Base-by-base conservation (phyloP, 306 rosid genomes). In the Rubus parviflorus region DNA sequence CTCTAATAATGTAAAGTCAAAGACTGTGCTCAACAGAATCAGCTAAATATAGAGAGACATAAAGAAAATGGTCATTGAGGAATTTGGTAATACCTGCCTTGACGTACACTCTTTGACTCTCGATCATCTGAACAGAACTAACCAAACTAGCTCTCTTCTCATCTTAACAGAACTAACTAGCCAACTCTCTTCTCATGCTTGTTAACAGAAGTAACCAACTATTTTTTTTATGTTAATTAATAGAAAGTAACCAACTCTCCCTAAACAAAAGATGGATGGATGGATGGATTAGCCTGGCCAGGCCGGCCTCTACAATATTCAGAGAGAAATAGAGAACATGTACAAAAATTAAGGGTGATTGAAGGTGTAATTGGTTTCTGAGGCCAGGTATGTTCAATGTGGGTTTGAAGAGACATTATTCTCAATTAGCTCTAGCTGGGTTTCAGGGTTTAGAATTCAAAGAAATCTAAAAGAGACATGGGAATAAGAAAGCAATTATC, bases 391-490 rank as follows among this genome's bases (percentile, higher is more conserved):
- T 6, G 23, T 6, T 53, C 35, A 56, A 51, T 51, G 4, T 49
- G 54, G 54, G 15, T 49, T 48, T 49, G 54, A 49, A 49, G 20
- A 30, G 2, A 30, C 35, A 30, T 30, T 30, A 30, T 53, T 53
- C 60, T 53, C n/a, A 8, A 56, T 56, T 20, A 8, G 25, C 61
- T 8, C 30, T 54, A 54, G 61, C 9, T 54, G 30, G 9, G 57
- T 53, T 53, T 4, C 5, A 15, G 61, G 8, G 30, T 8, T 54
- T 7, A 54, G 48, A 8, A 54, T 54, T n/a, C 61, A 25, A 0
- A 56, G 7, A 58, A 10, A 58, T 22, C 35, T n/a, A 7, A 30
- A 30, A 30, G 35, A 30, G 35, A 30, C 35, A 86, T 88, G 98
- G 80, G 84, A 40, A 12, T 51, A 1, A 88, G 86, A 68, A 47